Percentiles rank a stretch among this genome's conserved stretches.
These are phyloP conservation scores for Leersia perrieri DNA, from an alignment of 176 grass and related monocot species.

Conservation along the genomic window DNA sequence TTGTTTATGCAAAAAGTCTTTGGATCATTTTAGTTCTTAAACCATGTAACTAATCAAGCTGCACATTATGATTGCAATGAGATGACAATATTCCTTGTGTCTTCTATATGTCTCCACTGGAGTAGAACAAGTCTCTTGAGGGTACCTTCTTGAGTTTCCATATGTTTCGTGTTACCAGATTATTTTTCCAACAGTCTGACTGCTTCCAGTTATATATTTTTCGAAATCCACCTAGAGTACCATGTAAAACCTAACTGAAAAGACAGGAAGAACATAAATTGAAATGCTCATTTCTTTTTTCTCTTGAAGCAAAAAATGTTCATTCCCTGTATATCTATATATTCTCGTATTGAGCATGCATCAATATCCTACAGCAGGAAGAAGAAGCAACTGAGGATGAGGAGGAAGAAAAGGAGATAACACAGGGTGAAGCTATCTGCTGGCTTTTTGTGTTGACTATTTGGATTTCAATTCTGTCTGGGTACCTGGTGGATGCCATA, in stretches of 20 bases:
- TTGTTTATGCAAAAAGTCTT: constrained; percentile 1
- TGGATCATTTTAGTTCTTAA: background rate
- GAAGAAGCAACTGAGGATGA: constrained; percentile 48
- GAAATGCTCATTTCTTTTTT: background rate
- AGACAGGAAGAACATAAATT: constrained; percentile 1
- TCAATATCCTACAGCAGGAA: constrained; percentile 43
- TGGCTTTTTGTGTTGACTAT: constrained; percentile 90
- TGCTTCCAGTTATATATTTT: background rate
- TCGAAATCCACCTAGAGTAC: background rate
- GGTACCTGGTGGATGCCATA: constrained; percentile 95
- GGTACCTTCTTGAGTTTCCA: background rate
- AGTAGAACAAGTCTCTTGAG: constrained; percentile 12
- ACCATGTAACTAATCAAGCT: background rate
- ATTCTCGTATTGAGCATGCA: background rate
- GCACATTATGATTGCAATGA: constrained; percentile 9
- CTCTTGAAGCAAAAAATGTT: too few relatives aligned
- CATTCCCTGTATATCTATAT: background rate
- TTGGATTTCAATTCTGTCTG: constrained; percentile 97
- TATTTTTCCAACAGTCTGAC: background rate
- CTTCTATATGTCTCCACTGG: constrained; percentile 8
- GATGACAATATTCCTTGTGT: background rate
- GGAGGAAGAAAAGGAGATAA: constrained; percentile 78
- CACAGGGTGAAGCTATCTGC: constrained; percentile 71
- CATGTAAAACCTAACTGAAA: background rate
- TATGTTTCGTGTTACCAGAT: background rate